Conservation (phyloP, 1,284 basidiomycete genomes). For the Apiotrichum gamsii region DNA sequence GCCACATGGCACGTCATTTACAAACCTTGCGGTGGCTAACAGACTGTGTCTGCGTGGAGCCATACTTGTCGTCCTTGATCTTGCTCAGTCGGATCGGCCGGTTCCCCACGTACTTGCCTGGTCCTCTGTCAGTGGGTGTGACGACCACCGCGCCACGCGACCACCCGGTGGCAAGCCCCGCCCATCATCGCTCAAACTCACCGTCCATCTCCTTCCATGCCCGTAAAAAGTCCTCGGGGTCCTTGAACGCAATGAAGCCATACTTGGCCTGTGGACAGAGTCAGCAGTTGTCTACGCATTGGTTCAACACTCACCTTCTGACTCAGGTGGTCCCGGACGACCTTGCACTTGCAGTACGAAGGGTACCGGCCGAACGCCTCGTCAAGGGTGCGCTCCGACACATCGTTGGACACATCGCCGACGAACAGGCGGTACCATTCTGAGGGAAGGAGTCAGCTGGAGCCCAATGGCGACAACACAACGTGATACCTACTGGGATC, state of each 20-base stretch:
- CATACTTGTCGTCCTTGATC: constrained; percentile 86
- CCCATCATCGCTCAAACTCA: constrained; percentile 44
- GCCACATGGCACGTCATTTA: constrained; percentile 2
- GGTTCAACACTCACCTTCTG: constrained; percentile 66
- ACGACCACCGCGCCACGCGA: too few relatives aligned
- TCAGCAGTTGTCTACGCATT: not conserved
- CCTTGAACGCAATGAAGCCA: constrained; percentile 95
- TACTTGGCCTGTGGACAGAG: constrained; percentile 69
- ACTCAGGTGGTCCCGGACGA: constrained; percentile 84
- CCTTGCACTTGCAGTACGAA: constrained; percentile 89
- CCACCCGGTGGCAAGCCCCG: too few relatives aligned
- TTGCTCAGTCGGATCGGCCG: constrained; percentile 81
- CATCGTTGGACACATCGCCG: constrained; percentile 96
- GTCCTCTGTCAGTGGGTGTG: constrained; percentile 3
- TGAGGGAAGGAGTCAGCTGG: constrained; percentile 38
- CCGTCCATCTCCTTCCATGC: constrained; percentile 99
- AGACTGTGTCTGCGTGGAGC: constrained; percentile 71
- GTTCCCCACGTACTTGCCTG: constrained; percentile 95
- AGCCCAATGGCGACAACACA: constrained; percentile 2
- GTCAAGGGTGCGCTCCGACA: constrained; percentile 85
- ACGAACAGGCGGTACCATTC: constrained; percentile 98
- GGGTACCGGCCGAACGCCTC: constrained; percentile 89
- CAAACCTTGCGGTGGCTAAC: constrained; percentile 48
- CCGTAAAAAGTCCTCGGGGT: constrained; percentile 95
- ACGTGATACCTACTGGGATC: constrained; percentile 68